Evolutionary conservation across 345 rosid species (phyloP).

Genomic region (Raphanus sativus): DNA sequence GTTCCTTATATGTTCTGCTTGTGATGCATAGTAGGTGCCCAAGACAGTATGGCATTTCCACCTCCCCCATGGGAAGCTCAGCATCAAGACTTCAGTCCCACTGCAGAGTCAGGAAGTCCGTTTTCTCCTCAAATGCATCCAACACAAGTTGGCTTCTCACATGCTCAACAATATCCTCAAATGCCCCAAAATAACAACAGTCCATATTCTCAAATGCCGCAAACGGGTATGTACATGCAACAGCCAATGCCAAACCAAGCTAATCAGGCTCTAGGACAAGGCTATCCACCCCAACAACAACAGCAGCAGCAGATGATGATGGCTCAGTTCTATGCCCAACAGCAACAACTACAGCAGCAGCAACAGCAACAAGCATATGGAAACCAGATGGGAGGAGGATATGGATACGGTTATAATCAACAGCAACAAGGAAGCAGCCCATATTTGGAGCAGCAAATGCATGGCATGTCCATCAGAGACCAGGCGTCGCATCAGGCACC

Average conservation of each 20-base stretch:
- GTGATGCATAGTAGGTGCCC: constrained; percentile 55
- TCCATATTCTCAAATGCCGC: constrained; percentile 51
- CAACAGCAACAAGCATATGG: constrained; percentile 53
- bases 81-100: constrained; percentile 57
- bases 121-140: constrained; percentile 64
- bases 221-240: constrained; percentile 66
- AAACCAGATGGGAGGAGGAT: constrained; percentile 53
- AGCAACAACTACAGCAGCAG: constrained; percentile 45
- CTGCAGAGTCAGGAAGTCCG: constrained; percentile 50
- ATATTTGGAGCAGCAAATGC: constrained; percentile 79
- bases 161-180: constrained; percentile 51
- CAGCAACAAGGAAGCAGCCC: constrained; percentile 63
- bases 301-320: constrained; percentile 61
- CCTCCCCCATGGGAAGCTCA: constrained; percentile 99
- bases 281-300: constrained; percentile 46
- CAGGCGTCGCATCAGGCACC: constrained; percentile 56
- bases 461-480: constrained; percentile 64
- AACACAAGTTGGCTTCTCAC: constrained; percentile 49
- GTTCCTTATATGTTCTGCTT: constrained; percentile 16
- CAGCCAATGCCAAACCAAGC: constrained; percentile 52
- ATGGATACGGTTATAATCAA: constrained; percentile 77
- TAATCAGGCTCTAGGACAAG: constrained; percentile 13
- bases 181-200: constrained; percentile 46
- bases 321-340: constrained; percentile 45
- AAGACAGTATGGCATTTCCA: constrained; percentile 60